Evolutionary conservation across 2,329 filamentous ascomycete genomes (phyloP), one percentile per base, ranked within the genome.

Genomic region (Exophiala calicioides): DNA sequence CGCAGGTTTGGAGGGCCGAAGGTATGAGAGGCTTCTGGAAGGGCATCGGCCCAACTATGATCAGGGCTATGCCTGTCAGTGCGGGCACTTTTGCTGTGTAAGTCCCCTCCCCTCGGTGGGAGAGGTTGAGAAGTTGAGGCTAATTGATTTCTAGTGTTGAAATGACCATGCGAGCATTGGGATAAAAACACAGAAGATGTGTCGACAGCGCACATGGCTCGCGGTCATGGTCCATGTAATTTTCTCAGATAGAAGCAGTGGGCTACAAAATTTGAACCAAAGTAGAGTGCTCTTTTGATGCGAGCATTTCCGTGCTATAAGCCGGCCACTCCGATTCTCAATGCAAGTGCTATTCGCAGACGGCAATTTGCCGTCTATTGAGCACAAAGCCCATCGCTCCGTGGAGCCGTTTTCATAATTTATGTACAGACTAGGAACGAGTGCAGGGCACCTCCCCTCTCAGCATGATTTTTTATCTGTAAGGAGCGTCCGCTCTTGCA

Each of bases 1-100:
- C 76, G 49, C 82, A 95, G 76, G 94, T 86, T 2, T 95, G 80
- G 74, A 78, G 78, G 51, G 75, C 71, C 4, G 90, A 94, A 70
- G 93, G 93, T 1, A 62, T 82, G 59, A 73, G 81, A 31, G 93
- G 90, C 1, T 97, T 98, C 75, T 97, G 90, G 90, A 94, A 87
- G 75, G 93, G 93, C 4, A 82, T 98, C 58, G 88, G 79, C 1
- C 93, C 93, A 33, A 97, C 93, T 21, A 69, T 97, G 65, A 69
- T 96, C 62, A 88, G 93, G 67, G 93, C 93, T 39, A 95, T 97
- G 90, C 93, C 93, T 6, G 93, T 98, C 36, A 93, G 87, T 67
- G 93, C 91, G 2, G 91, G 91, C n/a, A 98, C 93, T 2, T 98
- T 98, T 77, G 89, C 88, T 21, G 90, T 93, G 58, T 79, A 57